phyloP scores from a whole-genome alignment of 2,329 filamentous ascomycete species.

The Xenosphaeropsis pyriputrescens region DNA sequence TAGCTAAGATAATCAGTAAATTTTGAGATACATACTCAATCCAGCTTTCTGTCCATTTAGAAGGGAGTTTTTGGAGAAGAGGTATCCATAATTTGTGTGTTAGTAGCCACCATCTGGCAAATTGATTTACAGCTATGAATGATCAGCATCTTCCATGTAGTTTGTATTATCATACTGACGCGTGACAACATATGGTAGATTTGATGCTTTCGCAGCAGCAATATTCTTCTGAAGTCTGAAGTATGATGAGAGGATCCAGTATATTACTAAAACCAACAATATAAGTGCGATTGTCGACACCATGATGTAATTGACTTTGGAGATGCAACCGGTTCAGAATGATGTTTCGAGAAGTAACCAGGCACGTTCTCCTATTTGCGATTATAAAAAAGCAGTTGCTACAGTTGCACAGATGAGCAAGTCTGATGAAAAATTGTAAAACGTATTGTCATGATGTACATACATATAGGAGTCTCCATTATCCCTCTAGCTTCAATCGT shows the following conservation, averaged over 20 bases:
- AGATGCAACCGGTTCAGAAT: too few species aligned
- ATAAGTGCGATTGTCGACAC: conserved; percentile 8
- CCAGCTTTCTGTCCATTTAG: conserved; percentile 39
- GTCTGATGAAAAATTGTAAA: too few species aligned
- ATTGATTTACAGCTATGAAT: conserved; percentile 29
- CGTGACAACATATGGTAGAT: conserved; percentile 34
- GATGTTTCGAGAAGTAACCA: too few species aligned
- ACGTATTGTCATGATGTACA: neutral
- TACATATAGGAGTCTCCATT: neutral
- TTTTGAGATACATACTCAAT: conserved; percentile 32
- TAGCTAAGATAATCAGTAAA: conserved; percentile 1
- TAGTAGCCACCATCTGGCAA: conserved; percentile 39
- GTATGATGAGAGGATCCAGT: conserved; percentile 9
- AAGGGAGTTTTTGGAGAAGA: conserved; percentile 38
- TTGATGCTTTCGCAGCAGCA: conserved; percentile 31
- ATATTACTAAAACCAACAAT: conserved; percentile 7
- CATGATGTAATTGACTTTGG: conserved; percentile 6
- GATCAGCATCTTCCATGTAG: neutral
- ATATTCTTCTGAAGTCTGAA: conserved; percentile 28
- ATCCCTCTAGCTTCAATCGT: too few species aligned
- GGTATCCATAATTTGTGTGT: conserved; percentile 37
- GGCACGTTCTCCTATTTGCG: too few species aligned
- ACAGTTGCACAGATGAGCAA: too few species aligned
- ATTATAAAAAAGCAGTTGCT: too few species aligned
- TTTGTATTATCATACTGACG: conserved; percentile 25